A percentile compares a stretch with the other conserved stretches of the same genome.
These are phyloP conservation scores for Phaseolus lunatus DNA, from an alignment of 306 rosid species.

Conservation along the genomic window DNA sequence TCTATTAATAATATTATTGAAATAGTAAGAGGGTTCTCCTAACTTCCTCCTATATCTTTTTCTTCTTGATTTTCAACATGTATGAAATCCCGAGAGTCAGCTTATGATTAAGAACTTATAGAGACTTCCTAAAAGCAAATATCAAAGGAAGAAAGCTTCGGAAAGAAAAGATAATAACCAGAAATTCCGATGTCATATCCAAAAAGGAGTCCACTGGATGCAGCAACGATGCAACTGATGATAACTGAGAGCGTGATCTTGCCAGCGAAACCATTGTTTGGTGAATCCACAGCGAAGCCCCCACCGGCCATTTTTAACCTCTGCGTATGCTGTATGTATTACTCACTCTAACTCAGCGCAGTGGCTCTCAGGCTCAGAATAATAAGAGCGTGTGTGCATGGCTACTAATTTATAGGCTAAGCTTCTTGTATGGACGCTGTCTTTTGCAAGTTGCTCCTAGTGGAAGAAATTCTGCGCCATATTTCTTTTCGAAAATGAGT, in stretches of 20 bases:
- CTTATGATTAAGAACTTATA: not conserved
- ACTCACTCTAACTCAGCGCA: not conserved
- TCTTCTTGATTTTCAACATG: no score
- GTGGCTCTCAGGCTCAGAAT: not conserved
- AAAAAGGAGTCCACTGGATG: slow-evolving; percentile 72
- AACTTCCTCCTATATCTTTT: no score
- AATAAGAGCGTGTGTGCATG: not conserved
- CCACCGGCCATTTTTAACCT: slow-evolving; percentile 67
- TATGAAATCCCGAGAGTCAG: no score
- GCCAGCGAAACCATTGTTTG: slow-evolving; percentile 40
- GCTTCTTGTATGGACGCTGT: not conserved
- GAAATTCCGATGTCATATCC: slow-evolving; percentile 81
- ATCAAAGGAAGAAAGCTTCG: not conserved
- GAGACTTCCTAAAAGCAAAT: not conserved
- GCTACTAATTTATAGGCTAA: slow-evolving; percentile 31
- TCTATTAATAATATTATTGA: no score
- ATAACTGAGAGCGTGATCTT: slow-evolving; percentile 62
- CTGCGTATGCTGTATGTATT: not conserved
- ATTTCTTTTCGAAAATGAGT: no score
- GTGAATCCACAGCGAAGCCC: slow-evolving; percentile 50
- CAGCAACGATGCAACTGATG: slow-evolving; percentile 74
- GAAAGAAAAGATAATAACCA: slow-evolving; percentile 45
- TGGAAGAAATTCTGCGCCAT: not conserved
- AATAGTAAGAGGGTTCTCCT: no score
- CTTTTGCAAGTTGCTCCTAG: not conserved